Conservation (phyloP, 768 basidiomycete species). For the Suillus subaureus region DNA sequence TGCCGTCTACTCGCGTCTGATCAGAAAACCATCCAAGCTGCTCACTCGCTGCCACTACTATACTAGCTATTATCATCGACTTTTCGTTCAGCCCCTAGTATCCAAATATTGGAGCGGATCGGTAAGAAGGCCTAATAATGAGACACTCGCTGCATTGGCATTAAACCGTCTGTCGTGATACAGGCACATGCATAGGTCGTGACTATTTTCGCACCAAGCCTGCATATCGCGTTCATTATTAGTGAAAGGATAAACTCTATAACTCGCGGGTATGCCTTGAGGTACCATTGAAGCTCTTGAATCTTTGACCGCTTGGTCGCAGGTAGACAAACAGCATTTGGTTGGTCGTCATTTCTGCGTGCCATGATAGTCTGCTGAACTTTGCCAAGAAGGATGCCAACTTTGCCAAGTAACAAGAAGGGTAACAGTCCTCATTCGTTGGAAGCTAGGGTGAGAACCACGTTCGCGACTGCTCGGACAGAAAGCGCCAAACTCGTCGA, state of each 20-base stretch:
- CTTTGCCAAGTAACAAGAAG: neutral
- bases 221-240: neutral
- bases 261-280: neutral
- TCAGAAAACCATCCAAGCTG: neutral
- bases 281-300: neutral
- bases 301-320: neutral
- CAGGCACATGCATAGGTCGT: neutral
- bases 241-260: neutral
- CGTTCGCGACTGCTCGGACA: constrained; percentile 20
- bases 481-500: constrained; percentile 14
- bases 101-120: neutral
- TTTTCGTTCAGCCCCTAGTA: neutral
- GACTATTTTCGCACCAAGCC: neutral
- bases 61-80: neutral
- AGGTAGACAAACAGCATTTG: neutral
- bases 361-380: neutral
- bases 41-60: neutral
- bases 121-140: neutral
- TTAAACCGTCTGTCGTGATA: neutral
- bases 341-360: neutral
- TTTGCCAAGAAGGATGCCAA: neutral
- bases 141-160: no score
- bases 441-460: constrained; percentile 20
- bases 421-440: constrained; percentile 13
- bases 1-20: neutral